Evolutionary conservation across 108 stramenopile species (phyloP), one percentile per base, ranked within the genome.

Genomic region (Skeletonema tropicum): DNA sequence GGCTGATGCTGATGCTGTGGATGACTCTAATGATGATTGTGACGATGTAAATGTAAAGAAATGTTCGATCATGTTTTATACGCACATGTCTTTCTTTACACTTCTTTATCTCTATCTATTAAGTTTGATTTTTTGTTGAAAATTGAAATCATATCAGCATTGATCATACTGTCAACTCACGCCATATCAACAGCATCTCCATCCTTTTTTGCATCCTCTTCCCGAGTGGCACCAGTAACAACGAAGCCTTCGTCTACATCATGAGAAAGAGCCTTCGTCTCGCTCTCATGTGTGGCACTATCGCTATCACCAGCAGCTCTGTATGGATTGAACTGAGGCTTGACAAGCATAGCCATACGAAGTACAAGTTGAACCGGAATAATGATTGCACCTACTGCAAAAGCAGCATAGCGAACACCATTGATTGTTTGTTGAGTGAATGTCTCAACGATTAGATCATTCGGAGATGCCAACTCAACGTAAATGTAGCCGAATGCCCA

Each of bases 401-500:
- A 30, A 1, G 84, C 70, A 32, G 72, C 84, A 59, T 69, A 80
- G 31, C 59, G 68, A 12, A 86, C 77, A 5, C 69, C 77, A 30
- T 42, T 64, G 33, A 86, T 83, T 0, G 59, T 75, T 25, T 79
- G 59, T 5, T 11, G 17, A 29, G 30, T 14, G 23, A 91, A 92
- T 4, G 86, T 86, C 17, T 17, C 70, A 17, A 31, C 46, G 65
- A 92, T 92, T 14, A 77, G 64, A 15, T 88, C 73, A 30, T 79
- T 78, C 1, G 90, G 90, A 17, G 66, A 57, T 23, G 55, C 49
- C 19, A 94, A 63, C 74, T 92, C 89, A 1, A 26, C 9, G 35
- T 74, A 79, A 31, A 92, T 88, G 57, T 81, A 75, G 39, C 81
- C 83, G 36, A 80, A 77, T 26, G 94, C 94, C 94, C 94, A 95